Evolutionary conservation across 2,329 filamentous ascomycete species (phyloP).

Genomic region (Acephala macrosclerotiorum): DNA sequence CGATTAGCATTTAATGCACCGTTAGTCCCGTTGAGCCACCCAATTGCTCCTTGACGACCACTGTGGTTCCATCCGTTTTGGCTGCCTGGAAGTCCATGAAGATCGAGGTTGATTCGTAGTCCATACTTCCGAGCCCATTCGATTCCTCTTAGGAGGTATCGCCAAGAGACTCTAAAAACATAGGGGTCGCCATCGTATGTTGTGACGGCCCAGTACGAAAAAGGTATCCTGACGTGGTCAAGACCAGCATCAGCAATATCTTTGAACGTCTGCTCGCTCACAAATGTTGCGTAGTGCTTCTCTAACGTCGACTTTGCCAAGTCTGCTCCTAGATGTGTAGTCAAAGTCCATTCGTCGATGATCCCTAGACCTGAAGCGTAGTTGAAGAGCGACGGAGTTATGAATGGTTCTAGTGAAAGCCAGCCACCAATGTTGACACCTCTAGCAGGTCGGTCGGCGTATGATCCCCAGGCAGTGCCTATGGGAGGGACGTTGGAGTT

Average conservation of each 20-base stretch:
- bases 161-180: constrained; percentile 85
- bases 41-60: constrained; percentile 79
- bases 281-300: constrained; percentile 88
- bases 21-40: constrained; percentile 91
- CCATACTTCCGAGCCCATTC: constrained; percentile 95
- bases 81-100: constrained; percentile 89
- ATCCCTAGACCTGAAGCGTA: constrained; percentile 65
- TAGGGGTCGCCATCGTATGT: constrained; percentile 89
- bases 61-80: constrained; percentile 99
- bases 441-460: constrained; percentile 79
- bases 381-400: constrained; percentile 89
- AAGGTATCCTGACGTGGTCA: constrained; percentile 96
- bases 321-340: constrained; percentile 70
- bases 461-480: constrained; percentile 77
- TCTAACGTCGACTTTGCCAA: constrained; percentile 76
- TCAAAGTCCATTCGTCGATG: constrained; percentile 88
- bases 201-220: constrained; percentile 91
- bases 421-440: constrained; percentile 95
- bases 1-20: constrained; percentile 80
- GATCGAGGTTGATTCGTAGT: constrained; percentile 88
- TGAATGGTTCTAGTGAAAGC: constrained; percentile 93
- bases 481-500: constrained; percentile 84
- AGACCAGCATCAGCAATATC: constrained; percentile 88
- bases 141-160: constrained; percentile 90
- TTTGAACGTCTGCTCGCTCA: constrained; percentile 82